phyloP scores from a whole-genome alignment of 2,329 filamentous ascomycete species.

The Aspergillus sp. region DNA sequence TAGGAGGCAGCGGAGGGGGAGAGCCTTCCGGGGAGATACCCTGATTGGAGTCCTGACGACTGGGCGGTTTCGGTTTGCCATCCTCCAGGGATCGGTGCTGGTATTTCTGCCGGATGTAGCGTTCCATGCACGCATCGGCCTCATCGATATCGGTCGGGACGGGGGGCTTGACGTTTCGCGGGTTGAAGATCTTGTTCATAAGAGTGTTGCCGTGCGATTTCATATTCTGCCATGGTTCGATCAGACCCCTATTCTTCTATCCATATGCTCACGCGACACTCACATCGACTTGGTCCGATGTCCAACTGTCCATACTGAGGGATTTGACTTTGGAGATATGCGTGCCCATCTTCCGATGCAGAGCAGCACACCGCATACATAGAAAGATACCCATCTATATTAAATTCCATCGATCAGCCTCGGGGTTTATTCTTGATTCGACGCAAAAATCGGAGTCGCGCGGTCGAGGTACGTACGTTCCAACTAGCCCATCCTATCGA shows the following conservation, averaged over 20 bases:
- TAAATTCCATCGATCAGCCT: conserved; percentile 14
- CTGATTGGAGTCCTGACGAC: conserved; percentile 54
- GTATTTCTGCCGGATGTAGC: conserved; percentile 94
- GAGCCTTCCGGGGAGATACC: conserved; percentile 55
- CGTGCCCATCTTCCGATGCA: conserved; percentile 95
- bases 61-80: conserved; percentile 45
- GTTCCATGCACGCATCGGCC: conserved; percentile 89
- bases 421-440: neutral
- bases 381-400: conserved; percentile 85
- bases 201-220: conserved; percentile 81
- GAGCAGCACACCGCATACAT: conserved; percentile 93
- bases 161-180: conserved; percentile 75
- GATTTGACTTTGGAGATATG: conserved; percentile 99
- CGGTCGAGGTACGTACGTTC: conserved; percentile 67
- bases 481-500: conserved; percentile 85
- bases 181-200: conserved; percentile 88
- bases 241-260: neutral
- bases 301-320: conserved; percentile 97
- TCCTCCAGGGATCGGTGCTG: conserved; percentile 61
- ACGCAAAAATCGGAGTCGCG: neutral
- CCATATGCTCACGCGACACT: conserved; percentile 29
- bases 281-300: conserved; percentile 93
- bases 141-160: conserved; percentile 90
- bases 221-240: conserved; percentile 68
- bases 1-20: conserved; percentile 59